Base-by-base conservation (phyloP, 495 filamentous ascomycete species). In the Chaetomidium leptoderma region DNA sequence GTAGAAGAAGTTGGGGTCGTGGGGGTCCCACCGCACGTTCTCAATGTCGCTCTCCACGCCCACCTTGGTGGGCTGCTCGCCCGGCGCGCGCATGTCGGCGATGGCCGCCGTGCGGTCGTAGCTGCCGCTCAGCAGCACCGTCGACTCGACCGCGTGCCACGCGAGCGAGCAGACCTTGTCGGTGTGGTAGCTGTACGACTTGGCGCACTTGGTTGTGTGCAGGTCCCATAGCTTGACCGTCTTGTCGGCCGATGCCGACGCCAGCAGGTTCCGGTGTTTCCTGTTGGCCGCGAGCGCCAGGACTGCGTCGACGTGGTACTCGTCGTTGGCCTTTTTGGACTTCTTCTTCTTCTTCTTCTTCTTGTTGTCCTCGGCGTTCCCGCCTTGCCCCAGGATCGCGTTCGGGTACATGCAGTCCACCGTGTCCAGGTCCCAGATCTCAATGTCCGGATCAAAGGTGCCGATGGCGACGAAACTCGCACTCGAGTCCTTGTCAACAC, bases 191-290 rank as follows among this genome's bases (percentile, higher is more conserved):
- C 80, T 80, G 77, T 99, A 99, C 23, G 91, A 96, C 74, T 96
- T 90, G 61, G 93, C 95, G 72, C 91, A 96, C 70, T 85, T 91
- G 43, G 86, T 76, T 7, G 89, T 96, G 73, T 88, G 88, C 45
- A 99, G 76, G 73, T 99, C 95, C 93, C 93, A 99, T 8, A 99
- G 80, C 74, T 99, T 99, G 55, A 97, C 84, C 1, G 93, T 97
- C 68, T 91, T 88, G 75, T 99, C 93, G 6, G 95, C 95, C 1
- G 93, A 99, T 4, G 87, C 87, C 1, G 93, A 97, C 16, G 92
- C 92, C n/a, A 99, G 83, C 36, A 99, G 83, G 64, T 97, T 97
- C 45, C 91, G 82, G 72, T 97, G 95, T 54, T 89, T 85, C 61
- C 91, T 82, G 73, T 97, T 99, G 42, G 88, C 89, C 10, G 95